These are phyloP conservation scores for Allium sativum DNA, from an alignment of 106 monocot species.

Conservation along the genomic window DNA sequence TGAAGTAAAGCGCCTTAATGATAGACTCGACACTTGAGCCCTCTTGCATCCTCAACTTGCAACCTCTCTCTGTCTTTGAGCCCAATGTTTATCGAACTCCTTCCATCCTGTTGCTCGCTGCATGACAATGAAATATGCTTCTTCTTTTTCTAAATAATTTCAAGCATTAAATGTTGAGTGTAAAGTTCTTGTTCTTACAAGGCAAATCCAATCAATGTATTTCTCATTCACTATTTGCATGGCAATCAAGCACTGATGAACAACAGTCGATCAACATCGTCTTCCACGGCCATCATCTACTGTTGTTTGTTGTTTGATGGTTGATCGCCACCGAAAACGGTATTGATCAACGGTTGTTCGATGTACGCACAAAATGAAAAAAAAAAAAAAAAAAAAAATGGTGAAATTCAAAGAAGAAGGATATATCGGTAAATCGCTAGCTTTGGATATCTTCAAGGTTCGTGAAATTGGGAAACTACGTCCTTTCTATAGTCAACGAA, in stretches of 20 bases:
- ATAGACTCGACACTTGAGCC: background rate
- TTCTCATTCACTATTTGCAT: no score
- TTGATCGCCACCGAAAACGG: no score
- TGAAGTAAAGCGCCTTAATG: background rate
- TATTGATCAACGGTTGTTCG: no score
- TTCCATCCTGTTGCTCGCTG: background rate
- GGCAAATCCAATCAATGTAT: background rate
- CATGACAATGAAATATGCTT: background rate
- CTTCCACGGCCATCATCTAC: no score
- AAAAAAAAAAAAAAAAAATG: no score
- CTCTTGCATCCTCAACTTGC: conserved; percentile 3
- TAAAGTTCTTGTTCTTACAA: background rate
- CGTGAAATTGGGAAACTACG: background rate
- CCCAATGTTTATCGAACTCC: background rate
- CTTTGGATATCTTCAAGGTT: no score
- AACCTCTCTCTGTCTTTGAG: background rate
- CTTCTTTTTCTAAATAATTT: background rate
- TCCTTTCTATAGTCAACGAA: background rate
- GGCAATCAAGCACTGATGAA: no score
- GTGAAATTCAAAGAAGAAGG: no score
- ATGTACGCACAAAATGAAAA: no score
- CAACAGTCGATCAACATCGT: no score
- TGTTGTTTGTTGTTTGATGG: no score
- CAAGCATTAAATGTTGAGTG: background rate
- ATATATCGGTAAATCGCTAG: no score